Percentiles rank a stretch among this genome's conserved stretches.
Evolutionary conservation across 495 filamentous ascomycete genomes (phyloP).

Genomic region (Rusavskia elegans): DNA sequence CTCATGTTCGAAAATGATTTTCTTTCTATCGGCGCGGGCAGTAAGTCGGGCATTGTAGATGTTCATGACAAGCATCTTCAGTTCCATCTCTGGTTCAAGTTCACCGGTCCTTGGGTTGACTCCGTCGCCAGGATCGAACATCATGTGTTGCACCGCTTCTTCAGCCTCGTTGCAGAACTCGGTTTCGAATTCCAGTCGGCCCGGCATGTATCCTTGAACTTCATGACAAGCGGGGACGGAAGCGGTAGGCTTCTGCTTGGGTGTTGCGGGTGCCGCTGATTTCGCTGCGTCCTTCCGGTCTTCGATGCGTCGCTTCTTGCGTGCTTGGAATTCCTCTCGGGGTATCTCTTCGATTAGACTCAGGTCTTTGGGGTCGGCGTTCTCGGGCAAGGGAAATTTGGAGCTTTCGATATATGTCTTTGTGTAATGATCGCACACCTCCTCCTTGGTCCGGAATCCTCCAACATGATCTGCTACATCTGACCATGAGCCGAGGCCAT

Average conservation of each 20-base stretch:
- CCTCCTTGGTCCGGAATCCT: slow-evolving; percentile 82
- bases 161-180: slow-evolving; percentile 97
- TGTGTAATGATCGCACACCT: slow-evolving; percentile 86
- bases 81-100: slow-evolving; percentile 82
- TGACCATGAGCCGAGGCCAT: slow-evolving; percentile 92
- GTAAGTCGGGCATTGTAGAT: slow-evolving; percentile 94
- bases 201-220: slow-evolving; percentile 97
- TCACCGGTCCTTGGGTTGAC: slow-evolving; percentile 68
- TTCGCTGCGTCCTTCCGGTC: slow-evolving; percentile 77
- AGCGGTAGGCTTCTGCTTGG: slow-evolving; percentile 90
- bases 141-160: slow-evolving; percentile 94
- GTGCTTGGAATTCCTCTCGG: slow-evolving; percentile 80
- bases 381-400: slow-evolving; percentile 71
- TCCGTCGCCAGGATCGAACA: slow-evolving; percentile 92
- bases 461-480: slow-evolving; percentile 98
- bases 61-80: slow-evolving; percentile 96
- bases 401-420: slow-evolving; percentile 70
- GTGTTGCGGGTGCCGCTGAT: slow-evolving; percentile 64
- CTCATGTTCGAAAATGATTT: slow-evolving; percentile 88
- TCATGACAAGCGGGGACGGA: slow-evolving; percentile 92
- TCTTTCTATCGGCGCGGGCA: slow-evolving; percentile 85
- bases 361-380: slow-evolving; percentile 66
- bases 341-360: slow-evolving; percentile 61
- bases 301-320: slow-evolving; percentile 91
- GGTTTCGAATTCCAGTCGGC: slow-evolving; percentile 91